These are phyloP conservation scores for Pleurotus platypus DNA, from an alignment of 768 basidiomycete genomes.

Conservation along the genomic window DNA sequence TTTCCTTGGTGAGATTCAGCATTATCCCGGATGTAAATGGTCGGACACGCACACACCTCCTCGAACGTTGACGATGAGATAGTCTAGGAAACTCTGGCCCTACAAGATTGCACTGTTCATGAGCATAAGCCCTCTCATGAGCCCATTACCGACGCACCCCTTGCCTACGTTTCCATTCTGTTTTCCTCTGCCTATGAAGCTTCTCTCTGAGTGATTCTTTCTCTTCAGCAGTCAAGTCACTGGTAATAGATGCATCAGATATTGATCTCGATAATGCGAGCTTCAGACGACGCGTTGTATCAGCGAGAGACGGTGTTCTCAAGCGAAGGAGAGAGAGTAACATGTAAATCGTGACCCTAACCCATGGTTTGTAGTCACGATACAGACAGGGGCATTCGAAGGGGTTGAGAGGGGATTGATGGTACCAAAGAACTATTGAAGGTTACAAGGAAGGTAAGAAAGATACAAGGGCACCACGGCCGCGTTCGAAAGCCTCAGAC, in stretches of 20 bases:
- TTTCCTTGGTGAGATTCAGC: slow-evolving; percentile 45
- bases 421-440: not conserved
- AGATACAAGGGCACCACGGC: not conserved
- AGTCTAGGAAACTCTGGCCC: slow-evolving; percentile 81
- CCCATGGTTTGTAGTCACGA: not conserved
- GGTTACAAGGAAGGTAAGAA: not conserved
- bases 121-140: slow-evolving; percentile 7
- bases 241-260: slow-evolving; percentile 1
- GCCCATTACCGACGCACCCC: slow-evolving; percentile 37
- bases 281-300: not conserved
- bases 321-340: not conserved
- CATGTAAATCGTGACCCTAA: not conserved
- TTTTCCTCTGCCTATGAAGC: slow-evolving; percentile 40
- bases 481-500: not conserved
- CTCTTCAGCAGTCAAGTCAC: not conserved
- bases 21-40: not conserved
- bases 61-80: slow-evolving; percentile 73
- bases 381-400: not conserved
- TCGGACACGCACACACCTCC: slow-evolving; percentile 47
- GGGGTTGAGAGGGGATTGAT: not conserved
- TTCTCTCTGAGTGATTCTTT: not conserved
- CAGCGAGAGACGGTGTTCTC: not conserved
- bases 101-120: slow-evolving; percentile 22
- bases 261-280: not conserved
- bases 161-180: slow-evolving; percentile 77